These are phyloP conservation scores for Atkinsonella texensis DNA, from an alignment of 2,329 filamentous ascomycete genomes.

Conservation along the genomic window DNA sequence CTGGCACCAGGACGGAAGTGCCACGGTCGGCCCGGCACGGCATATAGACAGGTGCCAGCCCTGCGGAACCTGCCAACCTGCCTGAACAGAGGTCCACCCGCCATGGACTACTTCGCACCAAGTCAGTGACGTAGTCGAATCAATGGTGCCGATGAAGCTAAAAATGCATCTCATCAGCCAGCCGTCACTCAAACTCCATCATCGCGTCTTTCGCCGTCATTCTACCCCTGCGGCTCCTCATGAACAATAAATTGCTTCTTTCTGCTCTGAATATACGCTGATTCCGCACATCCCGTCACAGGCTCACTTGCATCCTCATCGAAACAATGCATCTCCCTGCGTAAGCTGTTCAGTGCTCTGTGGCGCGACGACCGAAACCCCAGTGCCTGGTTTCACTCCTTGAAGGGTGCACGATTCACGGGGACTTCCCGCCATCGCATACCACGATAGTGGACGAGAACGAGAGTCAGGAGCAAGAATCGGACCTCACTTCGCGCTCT, in stretches of 20 bases:
- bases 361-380: background rate
- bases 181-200: background rate
- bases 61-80: background rate
- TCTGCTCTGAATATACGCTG: background rate
- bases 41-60: background rate
- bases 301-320: background rate
- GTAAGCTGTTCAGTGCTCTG: background rate
- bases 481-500: background rate
- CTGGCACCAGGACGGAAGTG: background rate
- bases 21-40: background rate
- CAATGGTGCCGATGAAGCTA: background rate
- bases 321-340: background rate
- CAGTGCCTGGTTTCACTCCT: background rate
- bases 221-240: background rate
- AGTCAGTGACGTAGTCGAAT: constrained; percentile 1
- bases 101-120: background rate
- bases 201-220: background rate
- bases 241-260: background rate
- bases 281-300: background rate
- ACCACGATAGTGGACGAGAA: background rate
- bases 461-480: background rate
- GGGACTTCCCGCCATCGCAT: background rate
- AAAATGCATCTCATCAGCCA: background rate
- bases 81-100: background rate
- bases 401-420: background rate